A percentile compares a stretch with the other conserved stretches of the same genome.
Evolutionary conservation across 1,284 basidiomycete species (phyloP).

Genomic region (Rhodotorula sp.): DNA sequence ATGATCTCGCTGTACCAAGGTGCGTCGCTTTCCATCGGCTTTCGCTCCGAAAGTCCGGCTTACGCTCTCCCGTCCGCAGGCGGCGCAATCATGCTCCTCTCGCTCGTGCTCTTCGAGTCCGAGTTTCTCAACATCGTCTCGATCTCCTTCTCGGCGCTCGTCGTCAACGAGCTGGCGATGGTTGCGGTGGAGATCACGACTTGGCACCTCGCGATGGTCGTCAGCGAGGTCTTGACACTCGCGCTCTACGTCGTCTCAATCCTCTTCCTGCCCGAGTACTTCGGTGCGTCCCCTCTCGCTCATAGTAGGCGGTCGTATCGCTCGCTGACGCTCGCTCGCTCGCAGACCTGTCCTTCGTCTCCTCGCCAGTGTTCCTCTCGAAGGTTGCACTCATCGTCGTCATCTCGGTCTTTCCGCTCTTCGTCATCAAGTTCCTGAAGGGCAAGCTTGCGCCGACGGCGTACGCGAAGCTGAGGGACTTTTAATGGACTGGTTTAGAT

Average conservation of each 20-base stretch:
- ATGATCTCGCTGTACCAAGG: slow-evolving; percentile 98
- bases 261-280: slow-evolving; percentile 91
- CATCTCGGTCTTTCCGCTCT: slow-evolving; percentile 83
- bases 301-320: not conserved
- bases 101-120: slow-evolving; percentile 90
- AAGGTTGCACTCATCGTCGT: slow-evolving; percentile 94
- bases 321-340: not conserved
- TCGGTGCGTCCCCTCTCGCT: slow-evolving; percentile 63
- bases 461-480: slow-evolving; percentile 74
- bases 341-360: slow-evolving; percentile 85
- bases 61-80: slow-evolving; percentile 55
- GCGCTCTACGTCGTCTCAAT: slow-evolving; percentile 89
- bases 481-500: not conserved
- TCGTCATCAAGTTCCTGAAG: slow-evolving; percentile 82
- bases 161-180: slow-evolving; percentile 98
- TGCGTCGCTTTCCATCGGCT: slow-evolving; percentile 46
- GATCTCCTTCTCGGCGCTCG: slow-evolving; percentile 94
- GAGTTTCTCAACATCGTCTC: slow-evolving; percentile 98
- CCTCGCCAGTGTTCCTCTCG: slow-evolving; percentile 85
- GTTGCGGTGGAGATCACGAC: slow-evolving; percentile 54
- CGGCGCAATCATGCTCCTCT: slow-evolving; percentile 97
- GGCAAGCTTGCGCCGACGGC: slow-evolving; percentile 86
- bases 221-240: slow-evolving; percentile 85
- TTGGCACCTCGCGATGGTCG: slow-evolving; percentile 94
- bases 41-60: not conserved